Evolutionary conservation across 352 stramenopile species (phyloP).

Genomic region (Bremia lactucae): DNA sequence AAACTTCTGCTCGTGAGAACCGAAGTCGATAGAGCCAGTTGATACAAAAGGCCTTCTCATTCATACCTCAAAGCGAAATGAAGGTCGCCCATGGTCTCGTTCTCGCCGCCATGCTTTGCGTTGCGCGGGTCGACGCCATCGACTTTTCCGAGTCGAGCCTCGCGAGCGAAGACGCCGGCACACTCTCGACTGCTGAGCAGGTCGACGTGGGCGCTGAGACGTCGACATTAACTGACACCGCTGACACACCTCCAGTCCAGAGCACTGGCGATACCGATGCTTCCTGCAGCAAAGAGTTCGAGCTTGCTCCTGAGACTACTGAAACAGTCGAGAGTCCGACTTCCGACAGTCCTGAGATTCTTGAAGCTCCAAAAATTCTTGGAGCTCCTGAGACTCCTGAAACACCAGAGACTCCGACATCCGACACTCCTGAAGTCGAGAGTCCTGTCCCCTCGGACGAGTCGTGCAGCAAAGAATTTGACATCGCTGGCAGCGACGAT

Average conservation of each 20-base stretch:
- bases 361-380: background rate
- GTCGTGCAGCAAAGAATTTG: conserved; percentile 21
- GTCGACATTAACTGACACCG: background rate
- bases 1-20: conserved; percentile 14
- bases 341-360: background rate
- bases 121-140: conserved; percentile 39
- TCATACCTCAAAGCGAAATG: conserved; percentile 11
- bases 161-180: conserved; percentile 10
- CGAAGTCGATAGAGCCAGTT: background rate
- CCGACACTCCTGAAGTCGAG: background rate
- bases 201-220: conserved; percentile 1
- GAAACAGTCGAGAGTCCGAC: no score
- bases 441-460: conserved; percentile 9
- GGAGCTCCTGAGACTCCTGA: background rate
- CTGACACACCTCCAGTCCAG: background rate
- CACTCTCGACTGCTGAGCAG: conserved; percentile 11
- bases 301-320: no score
- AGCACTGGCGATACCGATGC: background rate
- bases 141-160: conserved; percentile 26
- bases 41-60: background rate
- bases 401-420: background rate
- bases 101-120: conserved; percentile 42
- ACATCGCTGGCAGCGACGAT: conserved; percentile 10
- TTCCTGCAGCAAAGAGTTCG: conserved; percentile 21
- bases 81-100: conserved; percentile 37